These are phyloP conservation scores for Ogataea pignaliae DNA, from an alignment of 805 yeast species.

Conservation along the genomic window DNA sequence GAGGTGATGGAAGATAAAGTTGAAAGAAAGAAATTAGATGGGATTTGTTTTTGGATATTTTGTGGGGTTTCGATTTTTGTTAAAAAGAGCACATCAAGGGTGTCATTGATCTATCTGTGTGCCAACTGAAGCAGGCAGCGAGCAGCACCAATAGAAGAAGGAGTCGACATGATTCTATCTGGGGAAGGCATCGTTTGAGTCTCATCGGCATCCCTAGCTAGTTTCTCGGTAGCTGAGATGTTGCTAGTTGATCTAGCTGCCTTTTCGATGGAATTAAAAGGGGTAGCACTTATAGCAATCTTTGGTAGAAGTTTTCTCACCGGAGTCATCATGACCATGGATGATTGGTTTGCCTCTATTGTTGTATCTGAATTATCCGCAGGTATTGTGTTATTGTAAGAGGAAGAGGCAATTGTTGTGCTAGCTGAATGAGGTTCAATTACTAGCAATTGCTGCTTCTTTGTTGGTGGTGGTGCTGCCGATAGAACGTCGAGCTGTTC, in stretches of 20 bases:
- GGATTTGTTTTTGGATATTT: too few species aligned
- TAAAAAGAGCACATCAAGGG: neutral
- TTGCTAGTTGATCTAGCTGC: neutral
- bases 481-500: too few species aligned
- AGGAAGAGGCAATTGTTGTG: too few species aligned
- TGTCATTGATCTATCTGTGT: slow-evolving; percentile 23
- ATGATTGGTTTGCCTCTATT: slow-evolving; percentile 6
- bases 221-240: neutral
- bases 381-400: too few species aligned
- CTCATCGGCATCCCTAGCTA: slow-evolving; percentile 13
- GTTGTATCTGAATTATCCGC: slow-evolving; percentile 10
- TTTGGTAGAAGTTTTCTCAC: slow-evolving; percentile 1
- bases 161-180: slow-evolving; percentile 37
- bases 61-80: neutral
- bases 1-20: neutral
- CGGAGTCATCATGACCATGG: slow-evolving; percentile 1
- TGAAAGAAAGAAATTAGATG: neutral
- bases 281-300: too few species aligned
- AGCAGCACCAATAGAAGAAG: slow-evolving; percentile 46
- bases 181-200: slow-evolving; percentile 34
- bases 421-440: too few species aligned
- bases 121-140: slow-evolving; percentile 39
- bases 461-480: neutral
- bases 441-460: neutral
- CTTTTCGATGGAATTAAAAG: too few species aligned